Percentiles rank a stretch among this genome's conserved stretches.
Conservation (phyloP, 2,329 filamentous ascomycete species). For the Shiraia sp. region DNA sequence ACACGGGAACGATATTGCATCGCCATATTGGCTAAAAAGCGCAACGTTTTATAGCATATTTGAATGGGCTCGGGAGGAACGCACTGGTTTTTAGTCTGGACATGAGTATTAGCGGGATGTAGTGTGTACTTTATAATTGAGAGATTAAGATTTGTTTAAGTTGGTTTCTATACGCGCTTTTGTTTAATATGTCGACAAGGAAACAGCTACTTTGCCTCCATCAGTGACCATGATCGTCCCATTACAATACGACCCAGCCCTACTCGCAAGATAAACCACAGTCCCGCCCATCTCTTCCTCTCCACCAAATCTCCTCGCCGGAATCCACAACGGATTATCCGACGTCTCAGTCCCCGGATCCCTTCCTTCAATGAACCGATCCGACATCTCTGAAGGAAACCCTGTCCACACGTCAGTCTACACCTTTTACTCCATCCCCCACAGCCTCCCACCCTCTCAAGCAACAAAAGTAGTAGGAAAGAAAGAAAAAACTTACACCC, state of each 20-base stretch:
- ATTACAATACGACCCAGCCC: slow-evolving; percentile 46
- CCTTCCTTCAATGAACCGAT: background rate
- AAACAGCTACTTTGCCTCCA: slow-evolving; percentile 14
- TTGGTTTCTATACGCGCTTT: too few relatives aligned
- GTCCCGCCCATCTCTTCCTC: slow-evolving; percentile 50
- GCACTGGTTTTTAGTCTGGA: too few relatives aligned
- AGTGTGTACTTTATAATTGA: too few relatives aligned
- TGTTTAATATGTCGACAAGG: slow-evolving; percentile 16
- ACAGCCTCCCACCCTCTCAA: too few relatives aligned
- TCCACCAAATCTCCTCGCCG: slow-evolving; percentile 41
- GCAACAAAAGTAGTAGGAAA: too few relatives aligned
- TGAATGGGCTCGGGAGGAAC: too few relatives aligned
- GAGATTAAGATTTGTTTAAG: too few relatives aligned
- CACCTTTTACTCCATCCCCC: too few relatives aligned
- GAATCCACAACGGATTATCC: slow-evolving; percentile 9
- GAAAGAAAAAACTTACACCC: slow-evolving; percentile 30
- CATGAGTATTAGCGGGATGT: too few relatives aligned
- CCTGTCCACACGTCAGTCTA: slow-evolving; percentile 3
- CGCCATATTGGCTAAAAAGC: too few relatives aligned
- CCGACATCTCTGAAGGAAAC: slow-evolving; percentile 19
- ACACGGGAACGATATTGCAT: too few relatives aligned
- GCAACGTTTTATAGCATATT: too few relatives aligned
- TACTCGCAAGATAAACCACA: slow-evolving; percentile 48
- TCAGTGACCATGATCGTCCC: slow-evolving; percentile 16
- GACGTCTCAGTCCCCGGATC: slow-evolving; percentile 4